phyloP scores from a whole-genome alignment of 2,329 filamentous ascomycete genomes.

The Dothistroma pini region DNA sequence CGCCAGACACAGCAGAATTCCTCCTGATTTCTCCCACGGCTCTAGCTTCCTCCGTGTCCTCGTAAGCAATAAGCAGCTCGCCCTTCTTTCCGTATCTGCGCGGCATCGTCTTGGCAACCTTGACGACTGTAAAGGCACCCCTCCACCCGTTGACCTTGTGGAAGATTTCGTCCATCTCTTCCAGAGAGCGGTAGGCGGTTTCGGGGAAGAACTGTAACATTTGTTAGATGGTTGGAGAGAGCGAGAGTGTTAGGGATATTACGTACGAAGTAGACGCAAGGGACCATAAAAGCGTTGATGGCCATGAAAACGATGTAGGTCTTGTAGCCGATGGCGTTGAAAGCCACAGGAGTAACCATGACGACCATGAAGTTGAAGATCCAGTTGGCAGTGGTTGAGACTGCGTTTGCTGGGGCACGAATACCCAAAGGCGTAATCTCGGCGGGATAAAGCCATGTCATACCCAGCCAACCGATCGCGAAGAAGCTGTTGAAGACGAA shows the following conservation, averaged over 20 bases:
- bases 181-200: constrained; percentile 60
- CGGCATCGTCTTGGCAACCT: constrained; percentile 50
- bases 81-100: constrained; percentile 57
- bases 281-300: constrained; percentile 60
- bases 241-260: not conserved
- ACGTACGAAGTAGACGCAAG: constrained; percentile 35
- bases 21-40: constrained; percentile 22
- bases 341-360: constrained; percentile 60
- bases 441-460: constrained; percentile 27
- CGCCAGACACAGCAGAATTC: constrained; percentile 21
- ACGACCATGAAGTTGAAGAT: constrained; percentile 33
- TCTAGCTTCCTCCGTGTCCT: constrained; percentile 36
- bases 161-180: constrained; percentile 62
- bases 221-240: not conserved
- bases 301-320: constrained; percentile 62
- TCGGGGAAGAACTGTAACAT: constrained; percentile 55
- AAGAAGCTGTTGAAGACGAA: constrained; percentile 40
- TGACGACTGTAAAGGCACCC: constrained; percentile 56
- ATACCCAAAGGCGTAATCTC: constrained; percentile 37
- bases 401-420: constrained; percentile 36
- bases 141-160: constrained; percentile 35
- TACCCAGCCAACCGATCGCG: constrained; percentile 32
- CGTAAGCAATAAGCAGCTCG: constrained; percentile 53
- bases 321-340: constrained; percentile 54
- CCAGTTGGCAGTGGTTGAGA: constrained; percentile 44